Evolutionary conservation across 805 yeast species (phyloP), one percentile per base, ranked within the genome.

Genomic region (Candida montana): DNA sequence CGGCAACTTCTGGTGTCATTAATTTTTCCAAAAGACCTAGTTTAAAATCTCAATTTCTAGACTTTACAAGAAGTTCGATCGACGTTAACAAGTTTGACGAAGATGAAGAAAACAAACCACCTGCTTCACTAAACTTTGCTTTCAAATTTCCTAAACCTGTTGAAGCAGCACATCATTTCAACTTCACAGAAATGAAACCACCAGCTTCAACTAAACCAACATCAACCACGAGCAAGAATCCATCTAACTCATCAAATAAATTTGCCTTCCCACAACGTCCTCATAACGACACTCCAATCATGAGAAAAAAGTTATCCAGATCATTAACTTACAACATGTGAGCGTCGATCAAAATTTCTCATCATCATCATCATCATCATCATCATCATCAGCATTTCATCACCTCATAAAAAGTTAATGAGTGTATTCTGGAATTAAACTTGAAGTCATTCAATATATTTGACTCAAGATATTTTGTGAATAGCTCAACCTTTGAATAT

Each of bases 41-140:
- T 29, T 35, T 52, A 35, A 51, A 50, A 34, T 30, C 41, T 7
- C 51, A 45, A 24, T 40, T 47, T 7, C 32, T 52, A 40, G 53
- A 51, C 24, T 45, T 50, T 37, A 30, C 49, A 12, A 40, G 46
- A 18, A 35, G 48, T 15, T 36, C 49, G 13, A 15, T 35, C 3
- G 50, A 45, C 5, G 16, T 11, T 4, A 23, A 26, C 9, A 13
- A 35, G 10, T 5, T 26, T 18, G 21, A 42, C 18, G 17, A 27
- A 4, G 33, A 45, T 17, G 50, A 48, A 17, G 54, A 45, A 20
- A 46, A 40, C 18, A 54, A 46, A 31, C 58, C 57, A 5, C 59
- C 58, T 24, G 54, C 50, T 16, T 39, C 51, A 18, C 44, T 56
- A 38, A 46, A 56, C 36, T 54, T 57, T 45, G 54, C 49, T 23